Evolutionary conservation across 2,329 filamentous ascomycete species (phyloP).

Genomic region (Waltergamsia citrina): DNA sequence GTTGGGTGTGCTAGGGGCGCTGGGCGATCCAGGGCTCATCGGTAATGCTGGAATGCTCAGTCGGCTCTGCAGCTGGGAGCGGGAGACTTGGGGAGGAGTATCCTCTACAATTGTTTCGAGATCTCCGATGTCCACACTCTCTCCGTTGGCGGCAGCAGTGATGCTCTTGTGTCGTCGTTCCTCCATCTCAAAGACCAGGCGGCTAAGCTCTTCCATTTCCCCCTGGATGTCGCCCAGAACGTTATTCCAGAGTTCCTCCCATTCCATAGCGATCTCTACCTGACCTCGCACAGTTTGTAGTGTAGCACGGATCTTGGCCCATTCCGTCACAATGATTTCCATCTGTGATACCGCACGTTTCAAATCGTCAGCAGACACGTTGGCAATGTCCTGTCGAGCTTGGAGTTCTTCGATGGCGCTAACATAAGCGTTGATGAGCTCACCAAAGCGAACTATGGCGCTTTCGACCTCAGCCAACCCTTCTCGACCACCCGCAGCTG

Average conservation of each 20-base stretch:
- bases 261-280: constrained; percentile 96
- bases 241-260: constrained; percentile 93
- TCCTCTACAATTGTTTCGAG: constrained; percentile 92
- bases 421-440: constrained; percentile 86
- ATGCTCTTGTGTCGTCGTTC: constrained; percentile 80
- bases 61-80: constrained; percentile 49
- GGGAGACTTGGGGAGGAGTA: constrained; percentile 48
- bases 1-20: constrained; percentile 40
- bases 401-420: constrained; percentile 90
- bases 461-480: constrained; percentile 64
- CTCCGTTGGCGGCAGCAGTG: constrained; percentile 50
- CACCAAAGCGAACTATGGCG: constrained; percentile 76
- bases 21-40: constrained; percentile 50
- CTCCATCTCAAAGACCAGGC: constrained; percentile 94
- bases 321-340: constrained; percentile 77
- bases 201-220: constrained; percentile 70
- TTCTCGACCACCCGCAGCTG: constrained; percentile 75
- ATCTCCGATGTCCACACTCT: constrained; percentile 72
- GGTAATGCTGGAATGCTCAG: constrained; percentile 61
- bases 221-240: constrained; percentile 88
- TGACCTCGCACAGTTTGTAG: constrained; percentile 77
- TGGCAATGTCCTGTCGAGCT: constrained; percentile 62
- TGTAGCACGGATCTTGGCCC: constrained; percentile 70
- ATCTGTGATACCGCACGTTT: constrained; percentile 74
- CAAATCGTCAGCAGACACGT: constrained; percentile 63